A percentile compares a stretch with the other conserved stretches of the same genome.
Evolutionary conservation across 108 stramenopile genomes (phyloP).

Genomic region (Skeletonema tropicum): DNA sequence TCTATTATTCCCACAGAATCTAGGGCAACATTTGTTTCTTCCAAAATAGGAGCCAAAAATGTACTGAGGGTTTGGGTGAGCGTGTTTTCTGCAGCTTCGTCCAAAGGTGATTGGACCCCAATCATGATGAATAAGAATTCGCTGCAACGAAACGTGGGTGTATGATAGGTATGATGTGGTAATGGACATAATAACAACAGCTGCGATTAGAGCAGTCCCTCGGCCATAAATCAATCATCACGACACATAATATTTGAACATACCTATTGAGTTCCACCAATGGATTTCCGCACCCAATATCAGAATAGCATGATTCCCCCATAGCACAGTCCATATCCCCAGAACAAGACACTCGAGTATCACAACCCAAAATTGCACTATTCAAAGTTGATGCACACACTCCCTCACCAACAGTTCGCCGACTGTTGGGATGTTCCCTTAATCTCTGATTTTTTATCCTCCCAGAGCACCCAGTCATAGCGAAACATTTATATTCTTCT

Average conservation of each 20-base stretch:
- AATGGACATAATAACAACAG: background rate
- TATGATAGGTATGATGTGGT: too few species aligned
- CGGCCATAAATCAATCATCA: background rate
- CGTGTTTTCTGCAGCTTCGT: background rate
- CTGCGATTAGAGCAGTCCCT: background rate
- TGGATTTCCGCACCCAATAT: background rate
- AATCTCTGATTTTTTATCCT: background rate
- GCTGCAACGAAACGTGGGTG: background rate
- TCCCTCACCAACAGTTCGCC: background rate
- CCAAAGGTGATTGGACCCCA: background rate
- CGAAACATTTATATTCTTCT: conserved; percentile 1
- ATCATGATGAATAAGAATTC: background rate
- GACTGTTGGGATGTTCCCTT: background rate
- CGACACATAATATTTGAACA: background rate
- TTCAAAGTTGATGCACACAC: background rate
- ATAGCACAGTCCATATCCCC: background rate
- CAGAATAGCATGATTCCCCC: background rate
- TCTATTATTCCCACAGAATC: background rate
- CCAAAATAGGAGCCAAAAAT: background rate
- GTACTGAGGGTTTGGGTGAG: background rate
- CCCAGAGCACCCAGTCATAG: background rate
- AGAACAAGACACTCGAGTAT: background rate
- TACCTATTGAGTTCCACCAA: conserved; percentile 1
- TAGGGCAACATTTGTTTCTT: background rate
- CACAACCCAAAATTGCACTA: background rate